Base-by-base conservation (phyloP, 495 filamentous ascomycete genomes). In the Hypoxylon cercidicola region DNA sequence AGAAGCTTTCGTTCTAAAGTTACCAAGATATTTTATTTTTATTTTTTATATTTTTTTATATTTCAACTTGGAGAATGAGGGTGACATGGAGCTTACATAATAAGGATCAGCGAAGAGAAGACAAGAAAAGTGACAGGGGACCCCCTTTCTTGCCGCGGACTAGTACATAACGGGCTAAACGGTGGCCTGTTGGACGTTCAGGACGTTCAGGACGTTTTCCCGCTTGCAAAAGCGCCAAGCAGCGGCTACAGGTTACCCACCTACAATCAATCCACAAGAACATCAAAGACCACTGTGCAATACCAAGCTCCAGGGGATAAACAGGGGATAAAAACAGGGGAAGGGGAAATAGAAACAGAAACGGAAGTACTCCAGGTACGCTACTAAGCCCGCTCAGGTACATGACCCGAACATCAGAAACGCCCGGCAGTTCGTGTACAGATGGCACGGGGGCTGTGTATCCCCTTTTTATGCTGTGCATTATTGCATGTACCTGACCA, bases 401-500 rank as follows among this genome's bases (percentile, higher is more conserved):
- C 62, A 65, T 49, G 35, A 54, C 10, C 62, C 41, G 49, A 65
- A 34, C 49, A 65, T 54, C 30, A 65, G 55, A 65, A 65, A 65
- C 49, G 28, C 55, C 55, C 35, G 50, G 43, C 23, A 58, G 48
- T 54, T 53, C 30, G 60, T 55, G 55, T 65, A 65, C 44, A 50
- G 54, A 9, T n/a, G 34, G 41, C 23, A 49, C 37, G 39, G 62
- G 50, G 62, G 55, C 55, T 59, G 62, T 60, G 62, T 65, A 55
- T 44, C 57, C 57, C 64, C 51, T 60, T 65, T 65, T 65, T 49
- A 60, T 65, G 55, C 55, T 21, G 49, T 57, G 55, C 43, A 62
- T 50, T 40, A 54, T 65, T 55, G 35, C 20, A 49, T 20, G 40
- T 32, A 32, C 30, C 30, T 40, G 15, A 16, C 37, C 37, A 19